Evolutionary conservation across 306 rosid species (phyloP).

Genomic region (Crotalaria pallida): DNA sequence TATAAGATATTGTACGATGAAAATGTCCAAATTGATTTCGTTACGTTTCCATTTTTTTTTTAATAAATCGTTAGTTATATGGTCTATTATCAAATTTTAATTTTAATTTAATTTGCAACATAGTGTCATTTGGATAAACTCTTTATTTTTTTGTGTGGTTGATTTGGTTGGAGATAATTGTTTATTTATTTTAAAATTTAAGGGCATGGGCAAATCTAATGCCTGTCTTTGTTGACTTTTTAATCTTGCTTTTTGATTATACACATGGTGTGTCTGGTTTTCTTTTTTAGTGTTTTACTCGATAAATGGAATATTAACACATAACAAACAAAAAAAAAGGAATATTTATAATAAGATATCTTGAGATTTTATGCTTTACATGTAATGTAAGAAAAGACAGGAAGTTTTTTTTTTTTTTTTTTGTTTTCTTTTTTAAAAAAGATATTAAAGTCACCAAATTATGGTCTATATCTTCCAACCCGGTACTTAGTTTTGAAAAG

Average conservation of each 20-base stretch:
- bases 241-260: background rate
- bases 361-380: constrained; percentile 10
- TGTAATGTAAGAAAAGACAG: background rate
- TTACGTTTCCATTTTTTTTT: background rate
- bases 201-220: background rate
- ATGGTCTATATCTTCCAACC: background rate
- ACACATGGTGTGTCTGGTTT: background rate
- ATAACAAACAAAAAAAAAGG: background rate
- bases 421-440: background rate
- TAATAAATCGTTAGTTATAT: background rate
- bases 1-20: too few species aligned
- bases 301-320: background rate
- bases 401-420: too few species aligned
- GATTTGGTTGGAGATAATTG: background rate
- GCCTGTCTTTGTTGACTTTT: background rate
- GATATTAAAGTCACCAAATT: background rate
- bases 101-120: background rate
- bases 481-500: background rate
- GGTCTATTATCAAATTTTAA: background rate
- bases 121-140: background rate
- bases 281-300: background rate
- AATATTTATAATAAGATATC: background rate
- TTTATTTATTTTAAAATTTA: background rate
- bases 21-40: constrained; percentile 29
- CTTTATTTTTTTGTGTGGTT: background rate